phyloP scores from a whole-genome alignment of 306 rosid species.

The Cicer arietinum region DNA sequence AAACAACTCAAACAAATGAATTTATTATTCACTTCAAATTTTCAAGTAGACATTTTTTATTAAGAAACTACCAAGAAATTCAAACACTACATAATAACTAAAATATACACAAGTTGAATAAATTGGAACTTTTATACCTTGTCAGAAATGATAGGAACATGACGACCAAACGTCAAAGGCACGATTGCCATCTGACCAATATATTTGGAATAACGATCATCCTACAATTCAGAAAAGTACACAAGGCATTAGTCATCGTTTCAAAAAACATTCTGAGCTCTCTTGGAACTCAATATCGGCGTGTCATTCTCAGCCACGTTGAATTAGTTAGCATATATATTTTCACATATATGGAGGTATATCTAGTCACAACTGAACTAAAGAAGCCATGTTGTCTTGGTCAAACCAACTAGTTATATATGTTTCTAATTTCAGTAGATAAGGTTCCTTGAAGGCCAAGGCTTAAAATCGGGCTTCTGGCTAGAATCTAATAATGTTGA shows the following conservation, averaged over 20 bases:
- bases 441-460: too few species aligned
- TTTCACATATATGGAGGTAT: neutral
- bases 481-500: too few species aligned
- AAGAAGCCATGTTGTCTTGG: neutral
- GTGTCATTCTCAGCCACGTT: conserved; percentile 2
- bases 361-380: too few species aligned
- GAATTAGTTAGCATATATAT: conserved; percentile 21
- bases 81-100: conserved; percentile 20
- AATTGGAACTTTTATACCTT: conserved; percentile 57
- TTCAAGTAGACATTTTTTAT: neutral
- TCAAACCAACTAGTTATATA: neutral
- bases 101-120: neutral
- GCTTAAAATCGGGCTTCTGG: too few species aligned
- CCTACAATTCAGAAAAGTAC: conserved; percentile 59
- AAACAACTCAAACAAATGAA: conserved; percentile 20
- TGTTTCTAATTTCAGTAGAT: too few species aligned
- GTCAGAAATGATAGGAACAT: conserved; percentile 85
- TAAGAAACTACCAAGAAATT: conserved; percentile 24
- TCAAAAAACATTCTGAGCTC: neutral
- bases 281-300: neutral
- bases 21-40: neutral
- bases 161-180: conserved; percentile 93
- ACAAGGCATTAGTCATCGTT: conserved; percentile 34
- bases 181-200: conserved; percentile 92
- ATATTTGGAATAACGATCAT: conserved; percentile 85